Evolutionary conservation across 1,284 basidiomycete genomes (phyloP), one percentile per base, ranked within the genome.

Genomic region (Cystobasidium sp.): DNA sequence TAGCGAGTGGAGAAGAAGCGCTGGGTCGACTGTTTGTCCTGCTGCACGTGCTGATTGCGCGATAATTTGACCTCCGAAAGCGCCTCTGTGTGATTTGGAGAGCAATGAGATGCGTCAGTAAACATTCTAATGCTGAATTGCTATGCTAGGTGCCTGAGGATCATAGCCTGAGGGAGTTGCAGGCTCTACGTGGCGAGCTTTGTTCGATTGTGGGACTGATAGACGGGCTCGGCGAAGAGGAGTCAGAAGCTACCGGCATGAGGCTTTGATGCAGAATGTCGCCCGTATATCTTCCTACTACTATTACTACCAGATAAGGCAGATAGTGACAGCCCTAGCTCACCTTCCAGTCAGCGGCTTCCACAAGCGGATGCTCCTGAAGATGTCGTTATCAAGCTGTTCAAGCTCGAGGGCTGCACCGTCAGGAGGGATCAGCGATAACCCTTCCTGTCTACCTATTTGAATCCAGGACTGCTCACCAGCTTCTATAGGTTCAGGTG

Each of bases 21-120:
- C 84, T 20, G 87, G 83, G 67, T 88, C 84, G 0, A 94, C 89
- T 59, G 89, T 90, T 77, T 88, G 88, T 24, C 90, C 90, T 6
- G 92, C 92, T 14, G 91, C 88, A 16, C 91, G 87, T 41, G 94
- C 84, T 5, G 91, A 91, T 80, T 94, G 93, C 9, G 90, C 93
- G 77, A 96, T 93, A 74, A 95, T 93, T 78, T 86, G 84, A 4
- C 93, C 94, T 69, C 94, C 93, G 79, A 93, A 95, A 5, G 93
- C 92, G 31, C 93, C 92, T 75, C 92, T 67, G 75, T 37, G 74
- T 22, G 18, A 43, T 14, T 31, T 24, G 43, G 14, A 14, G 68
- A 22, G 68, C 65, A 16, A 58, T 20, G 12, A 16, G 55, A 39
- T 46, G 44, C 24, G n/a, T n/a, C 24, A 24, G 31, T 22, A 43